Base-by-base conservation (phyloP, 768 basidiomycete genomes). In the Mycena leptocephala region DNA sequence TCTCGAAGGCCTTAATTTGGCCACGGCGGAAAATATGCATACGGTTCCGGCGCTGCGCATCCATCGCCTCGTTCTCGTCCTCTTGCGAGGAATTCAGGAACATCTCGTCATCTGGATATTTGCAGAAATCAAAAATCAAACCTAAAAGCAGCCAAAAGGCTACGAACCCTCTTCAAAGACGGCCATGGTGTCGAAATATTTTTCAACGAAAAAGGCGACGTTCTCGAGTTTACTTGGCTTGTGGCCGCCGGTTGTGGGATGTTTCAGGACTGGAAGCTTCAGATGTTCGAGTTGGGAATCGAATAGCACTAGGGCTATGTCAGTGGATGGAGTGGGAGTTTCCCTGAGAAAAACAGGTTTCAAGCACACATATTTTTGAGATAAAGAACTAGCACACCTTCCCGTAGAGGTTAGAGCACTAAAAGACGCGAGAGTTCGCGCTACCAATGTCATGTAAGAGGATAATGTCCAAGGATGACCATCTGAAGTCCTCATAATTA, bases 221-320 rank as follows among this genome's bases (percentile, higher is more conserved):
- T 85, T 74, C 77, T 89, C 87, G n/a, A 43, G 59, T 41, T 83
- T 80, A 58, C 82, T 77, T 48, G 76, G 75, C 30, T 51, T 62
- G 78, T 32, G 71, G 75, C 30, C 80, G 76, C 69, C 81, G 76
- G 39, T 69, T 53, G 74, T 56, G 2, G 84, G 84, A 30, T 78
- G 75, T 35, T 85, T 87, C 32, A 87, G 79, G 16, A 92, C 82
- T 2, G 93, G 91, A 2, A 93, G 83, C 72, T 84, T 87, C 62
- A 93, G 78, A n/a, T 85, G 79, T 61, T 88, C 85, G n/a, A 94
- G 78, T 32, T 85, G 85, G 28, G 92, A 91, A 80, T 95, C 94
- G 77, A 95, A 95, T 20, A 95, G 81, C 18, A 87, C 90, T 32
- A 94, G 81, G 11, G 85, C 81, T 28, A 85, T 78, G 20, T 30